Base-by-base conservation (phyloP, 1,139 yeast genomes). In the Geotrichum cucujoidarum region DNA sequence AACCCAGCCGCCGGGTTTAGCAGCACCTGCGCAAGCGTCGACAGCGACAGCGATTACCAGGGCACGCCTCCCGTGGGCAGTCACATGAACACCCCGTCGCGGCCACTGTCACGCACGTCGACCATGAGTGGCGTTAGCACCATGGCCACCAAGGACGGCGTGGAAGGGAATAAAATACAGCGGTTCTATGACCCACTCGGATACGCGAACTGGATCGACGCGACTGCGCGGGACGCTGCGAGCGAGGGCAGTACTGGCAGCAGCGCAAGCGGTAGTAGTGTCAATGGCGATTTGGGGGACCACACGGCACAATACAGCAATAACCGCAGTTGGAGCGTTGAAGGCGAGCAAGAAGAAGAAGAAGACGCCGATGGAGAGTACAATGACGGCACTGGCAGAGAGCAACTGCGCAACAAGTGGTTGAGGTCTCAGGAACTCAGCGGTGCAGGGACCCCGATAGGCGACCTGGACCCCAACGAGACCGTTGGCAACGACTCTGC, bases 111-210 rank as follows among this genome's bases (percentile, higher is more conserved):
- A 0, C 71, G 85, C 46, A 76, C 76, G 42, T 80, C 86, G 17
- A 76, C 77, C 29, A 76, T 82, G 2, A 80, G 86, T 1, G 81
- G 84, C 46, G 64, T 81, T 32, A 80, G 86, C 0, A 80, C 83
- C 18, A 80, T 84, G 1, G 88, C 88, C 10, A 80, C 86, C 24
- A 81, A 81, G 57, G 88, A 82, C 60, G 88, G 88, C 0, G 65
- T 81, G 4, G 87, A 81, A 60, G 88, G 88, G 2, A 75, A 77
- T 56, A 66, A 75, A 47, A 69, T 78, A 44, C 79, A 76, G 56
- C 67, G 78, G 52, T 54, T 60, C 17, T 72, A 71, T 2, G 72
- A 69, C 33, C 72, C 72, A 6, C 64, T 66, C 14, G 60, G 59
- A 11, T 61, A 59, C 46, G 43, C 56, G 11, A 47, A 53, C 21